Base-by-base conservation (phyloP, 345 rosid genomes). In the Rhodomyrtus tomentosa region DNA sequence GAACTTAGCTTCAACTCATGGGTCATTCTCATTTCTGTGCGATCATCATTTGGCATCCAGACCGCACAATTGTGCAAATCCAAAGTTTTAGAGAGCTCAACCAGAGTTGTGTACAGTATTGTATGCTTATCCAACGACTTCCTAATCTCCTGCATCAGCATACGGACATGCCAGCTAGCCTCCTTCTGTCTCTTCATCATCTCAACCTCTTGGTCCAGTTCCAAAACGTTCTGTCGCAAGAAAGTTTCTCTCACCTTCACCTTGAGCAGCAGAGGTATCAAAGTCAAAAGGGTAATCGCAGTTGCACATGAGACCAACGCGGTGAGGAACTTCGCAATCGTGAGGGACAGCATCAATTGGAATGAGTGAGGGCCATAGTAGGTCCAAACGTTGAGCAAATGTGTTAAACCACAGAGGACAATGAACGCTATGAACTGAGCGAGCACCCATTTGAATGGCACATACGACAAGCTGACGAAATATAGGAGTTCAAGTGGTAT, bases 401-500 rank as follows among this genome's bases (percentile, higher is more conserved):
- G 99, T 29, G 98, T 92, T 91, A 96, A 89, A 12, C 99, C 99
- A 86, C 99, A 96, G 72, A 96, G 98, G 82, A 96, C 98, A 45
- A 96, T 96, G 86, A 96, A 96, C 4, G 95, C 96, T 74, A 96
- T 92, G 87, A 96, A 96, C 81, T 93, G 92, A 83, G 92, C 87
- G 18, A 96, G 94, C 55, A 96, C 99, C 99, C 99, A 96, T 94
- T 96, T 96, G 90, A 96, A 96, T 18, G 99, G 99, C 84, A 96
- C 88, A 80, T 93, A 91, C 42, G 99, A 92, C 90, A 93, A 94
- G 89, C 98, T 96, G 85, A 96, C 87, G 84, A 96, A 96, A 93
- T 93, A 96, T 68, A 96, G 95, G 13, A 96, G 92, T 88, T 96
- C 99, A 4, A 96, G 91, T 10, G 99, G 99, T 82, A 96, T 96